Evolutionary conservation across 2,329 filamentous ascomycete genomes (phyloP).

Genomic region (Fusarium foetens): DNA sequence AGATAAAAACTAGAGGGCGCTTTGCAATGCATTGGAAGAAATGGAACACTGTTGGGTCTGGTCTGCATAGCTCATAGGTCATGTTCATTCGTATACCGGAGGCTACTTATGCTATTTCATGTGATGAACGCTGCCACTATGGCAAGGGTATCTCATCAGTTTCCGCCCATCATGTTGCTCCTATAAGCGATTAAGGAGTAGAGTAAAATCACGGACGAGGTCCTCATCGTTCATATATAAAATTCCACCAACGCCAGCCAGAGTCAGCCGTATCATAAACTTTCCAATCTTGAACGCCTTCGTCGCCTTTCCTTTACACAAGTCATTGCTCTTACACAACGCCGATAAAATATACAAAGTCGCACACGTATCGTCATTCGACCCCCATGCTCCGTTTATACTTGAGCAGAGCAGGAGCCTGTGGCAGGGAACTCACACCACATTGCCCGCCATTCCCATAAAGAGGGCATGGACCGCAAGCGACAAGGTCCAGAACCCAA

Average conservation of each 20-base stretch:
- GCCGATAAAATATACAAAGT: constrained; percentile 26
- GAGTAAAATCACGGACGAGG: constrained; percentile 9
- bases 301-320: constrained; percentile 28
- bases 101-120: constrained; percentile 8
- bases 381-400: constrained; percentile 3
- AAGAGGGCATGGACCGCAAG: constrained; percentile 93
- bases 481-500: constrained; percentile 95
- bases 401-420: constrained; percentile 14
- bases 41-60: background rate
- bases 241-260: constrained; percentile 22
- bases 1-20: constrained; percentile 10
- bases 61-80: constrained; percentile 17
- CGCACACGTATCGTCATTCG: constrained; percentile 15
- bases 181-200: constrained; percentile 17
- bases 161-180: constrained; percentile 11
- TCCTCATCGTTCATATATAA: constrained; percentile 12
- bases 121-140: constrained; percentile 21
- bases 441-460: constrained; percentile 90
- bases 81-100: constrained; percentile 23
- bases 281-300: constrained; percentile 34
- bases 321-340: constrained; percentile 6
- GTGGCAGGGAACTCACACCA: constrained; percentile 55
- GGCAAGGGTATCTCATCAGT: constrained; percentile 38
- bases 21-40: background rate
- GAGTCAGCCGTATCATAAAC: background rate